These are phyloP conservation scores for Castanopsis chinensis DNA, from an alignment of 306 rosid genomes.

Conservation along the genomic window DNA sequence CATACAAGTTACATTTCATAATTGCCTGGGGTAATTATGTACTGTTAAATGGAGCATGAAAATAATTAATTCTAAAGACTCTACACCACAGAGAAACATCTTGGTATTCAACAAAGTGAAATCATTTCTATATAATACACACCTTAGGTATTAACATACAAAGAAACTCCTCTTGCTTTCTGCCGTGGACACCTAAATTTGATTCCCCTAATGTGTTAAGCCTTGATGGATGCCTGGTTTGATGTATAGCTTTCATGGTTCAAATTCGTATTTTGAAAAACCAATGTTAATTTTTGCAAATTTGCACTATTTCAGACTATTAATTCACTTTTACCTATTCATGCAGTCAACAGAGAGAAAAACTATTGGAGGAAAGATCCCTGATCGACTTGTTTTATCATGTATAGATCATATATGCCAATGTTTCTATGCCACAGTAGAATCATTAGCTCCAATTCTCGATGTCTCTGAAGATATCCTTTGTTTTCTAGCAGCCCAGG, in stretches of 20 bases:
- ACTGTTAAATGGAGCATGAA: neutral
- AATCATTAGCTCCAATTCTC: conserved; percentile 50
- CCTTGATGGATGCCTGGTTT: neutral
- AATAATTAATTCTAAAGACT: conserved; percentile 4
- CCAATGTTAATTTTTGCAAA: neutral
- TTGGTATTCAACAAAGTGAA: neutral
- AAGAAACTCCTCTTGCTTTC: neutral
- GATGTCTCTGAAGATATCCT: conserved; percentile 60
- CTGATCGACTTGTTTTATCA: conserved; percentile 43
- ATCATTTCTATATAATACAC: neutral
- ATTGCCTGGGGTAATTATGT: neutral
- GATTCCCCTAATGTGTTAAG: neutral
- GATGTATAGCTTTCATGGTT: neutral
- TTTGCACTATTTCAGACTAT: conserved; percentile 6
- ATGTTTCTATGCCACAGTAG: conserved; percentile 57
- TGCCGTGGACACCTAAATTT: neutral
- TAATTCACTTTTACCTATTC: conserved; percentile 23
- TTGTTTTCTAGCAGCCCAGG: conserved; percentile 63
- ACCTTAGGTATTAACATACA: neutral
- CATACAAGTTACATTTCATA: neutral
- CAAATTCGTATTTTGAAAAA: neutral
- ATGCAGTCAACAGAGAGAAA: conserved; percentile 55
- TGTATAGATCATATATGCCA: conserved; percentile 63
- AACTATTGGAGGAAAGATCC: conserved; percentile 33
- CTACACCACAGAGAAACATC: conserved; percentile 3